Percentiles rank a stretch among this genome's conserved stretches.
Conservation (phyloP, 2,329 filamentous ascomycete species). For the Penicillium sp. region DNA sequence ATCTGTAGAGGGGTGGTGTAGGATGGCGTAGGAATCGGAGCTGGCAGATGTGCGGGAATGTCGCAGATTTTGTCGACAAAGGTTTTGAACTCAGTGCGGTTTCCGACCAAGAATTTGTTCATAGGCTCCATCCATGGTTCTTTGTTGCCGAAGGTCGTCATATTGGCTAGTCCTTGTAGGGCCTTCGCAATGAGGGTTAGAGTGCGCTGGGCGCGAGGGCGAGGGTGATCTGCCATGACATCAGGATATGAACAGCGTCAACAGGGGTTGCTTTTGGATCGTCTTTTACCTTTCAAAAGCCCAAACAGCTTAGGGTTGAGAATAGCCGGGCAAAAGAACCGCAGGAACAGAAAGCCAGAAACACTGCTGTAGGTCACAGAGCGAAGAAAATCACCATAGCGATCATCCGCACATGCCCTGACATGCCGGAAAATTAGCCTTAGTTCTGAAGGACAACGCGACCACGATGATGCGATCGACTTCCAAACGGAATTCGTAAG, state of each 20-base stretch:
- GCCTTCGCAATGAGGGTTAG: conserved; percentile 91
- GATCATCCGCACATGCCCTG: conserved; percentile 85
- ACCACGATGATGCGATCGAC: conserved; percentile 71
- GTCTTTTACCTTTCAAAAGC: conserved; percentile 62
- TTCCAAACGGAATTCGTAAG: conserved; percentile 83
- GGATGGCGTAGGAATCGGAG: conserved; percentile 67
- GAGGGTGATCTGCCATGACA: conserved; percentile 66
- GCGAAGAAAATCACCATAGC: conserved; percentile 87
- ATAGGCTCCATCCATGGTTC: conserved; percentile 99
- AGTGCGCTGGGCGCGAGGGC: conserved; percentile 76
- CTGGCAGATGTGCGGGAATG: conserved; percentile 69
- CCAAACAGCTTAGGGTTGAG: conserved; percentile 93
- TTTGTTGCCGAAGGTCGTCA: conserved; percentile 88
- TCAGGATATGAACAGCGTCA: background rate
- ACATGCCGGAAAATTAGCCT: conserved; percentile 87
- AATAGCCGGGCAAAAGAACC: conserved; percentile 95
- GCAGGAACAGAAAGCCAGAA: conserved; percentile 88
- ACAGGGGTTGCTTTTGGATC: too few species aligned
- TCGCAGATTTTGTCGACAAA: conserved; percentile 85
- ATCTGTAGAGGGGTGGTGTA: conserved; percentile 94
- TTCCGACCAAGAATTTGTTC: conserved; percentile 77
- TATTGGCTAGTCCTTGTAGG: conserved; percentile 83
- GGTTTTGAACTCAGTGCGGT: conserved; percentile 76
- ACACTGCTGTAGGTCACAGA: conserved; percentile 92
- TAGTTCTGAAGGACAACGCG: conserved; percentile 74